These are phyloP conservation scores for Benincasa hispida DNA, from an alignment of 306 rosid genomes.

Conservation along the genomic window DNA sequence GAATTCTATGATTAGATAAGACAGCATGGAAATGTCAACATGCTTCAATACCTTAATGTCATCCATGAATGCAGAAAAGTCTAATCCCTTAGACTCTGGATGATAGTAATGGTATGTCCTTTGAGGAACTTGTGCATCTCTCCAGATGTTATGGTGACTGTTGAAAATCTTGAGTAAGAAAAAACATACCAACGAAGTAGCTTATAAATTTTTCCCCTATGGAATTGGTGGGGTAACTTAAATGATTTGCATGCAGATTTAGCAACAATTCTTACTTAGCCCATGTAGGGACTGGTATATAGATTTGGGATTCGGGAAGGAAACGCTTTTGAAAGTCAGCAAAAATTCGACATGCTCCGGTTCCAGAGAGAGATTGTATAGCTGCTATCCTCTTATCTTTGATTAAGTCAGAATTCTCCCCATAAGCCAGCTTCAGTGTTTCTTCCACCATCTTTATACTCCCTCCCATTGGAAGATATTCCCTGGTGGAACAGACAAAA, in stretches of 20 bases:
- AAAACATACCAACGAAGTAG: neutral
- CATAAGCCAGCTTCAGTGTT: constrained; percentile 88
- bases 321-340: constrained; percentile 93
- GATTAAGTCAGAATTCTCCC: constrained; percentile 66
- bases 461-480: constrained; percentile 95
- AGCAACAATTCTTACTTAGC: constrained; percentile 47
- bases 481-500: constrained; percentile 36
- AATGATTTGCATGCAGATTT: neutral
- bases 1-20: neutral
- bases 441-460: constrained; percentile 73
- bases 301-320: constrained; percentile 64
- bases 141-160: constrained; percentile 99
- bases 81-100: constrained; percentile 82
- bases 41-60: constrained; percentile 40
- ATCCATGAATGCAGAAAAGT: constrained; percentile 66
- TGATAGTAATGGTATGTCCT: constrained; percentile 82
- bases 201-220: neutral
- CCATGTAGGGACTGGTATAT: constrained; percentile 87
- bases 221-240: neutral
- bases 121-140: constrained; percentile 75
- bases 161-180: constrained; percentile 17
- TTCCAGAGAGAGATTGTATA: constrained; percentile 89
- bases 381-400: constrained; percentile 90
- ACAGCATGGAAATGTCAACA: neutral
- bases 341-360: constrained; percentile 92